phyloP scores from a whole-genome alignment of 1,139 yeast species.

The Zhuliangozyma parablackwelliae region DNA sequence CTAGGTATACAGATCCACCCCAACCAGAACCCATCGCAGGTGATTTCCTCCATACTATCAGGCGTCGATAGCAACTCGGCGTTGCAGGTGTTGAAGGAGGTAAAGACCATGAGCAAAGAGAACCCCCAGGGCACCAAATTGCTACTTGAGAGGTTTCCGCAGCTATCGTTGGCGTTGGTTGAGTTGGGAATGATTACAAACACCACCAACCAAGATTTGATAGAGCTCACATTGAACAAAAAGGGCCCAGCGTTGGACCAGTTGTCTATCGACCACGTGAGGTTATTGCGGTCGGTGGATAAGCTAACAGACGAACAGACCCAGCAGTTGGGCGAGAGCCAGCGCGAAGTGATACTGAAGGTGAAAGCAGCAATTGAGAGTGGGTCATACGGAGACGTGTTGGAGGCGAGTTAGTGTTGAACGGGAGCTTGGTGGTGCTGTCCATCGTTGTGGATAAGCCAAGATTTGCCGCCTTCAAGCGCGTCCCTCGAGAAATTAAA shows the following conservation, averaged over 20 bases:
- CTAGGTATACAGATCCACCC: constrained; percentile 49
- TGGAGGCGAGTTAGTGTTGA: no score
- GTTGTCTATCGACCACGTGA: constrained; percentile 46
- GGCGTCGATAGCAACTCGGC: constrained; percentile 57
- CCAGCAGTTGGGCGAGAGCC: constrained; percentile 54
- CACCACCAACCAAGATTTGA: constrained; percentile 50
- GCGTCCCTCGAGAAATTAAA: no score
- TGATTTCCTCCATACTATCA: constrained; percentile 54
- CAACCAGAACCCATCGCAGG: constrained; percentile 54
- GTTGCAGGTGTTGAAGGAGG: constrained; percentile 52
- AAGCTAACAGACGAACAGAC: constrained; percentile 63
- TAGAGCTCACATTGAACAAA: constrained; percentile 40
- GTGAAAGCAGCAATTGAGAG: constrained; percentile 38
- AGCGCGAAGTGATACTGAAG: constrained; percentile 34
- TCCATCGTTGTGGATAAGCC: no score
- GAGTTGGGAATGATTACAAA: constrained; percentile 67
- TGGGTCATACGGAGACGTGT: constrained; percentile 41
- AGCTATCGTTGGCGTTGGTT: constrained; percentile 74
- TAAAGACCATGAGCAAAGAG: constrained; percentile 58
- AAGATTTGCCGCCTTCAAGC: no score
- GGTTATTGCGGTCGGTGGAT: constrained; percentile 52
- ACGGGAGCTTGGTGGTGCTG: no score
- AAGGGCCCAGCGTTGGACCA: constrained; percentile 36
- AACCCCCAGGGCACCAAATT: constrained; percentile 62
- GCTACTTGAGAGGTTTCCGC: constrained; percentile 69